These are phyloP conservation scores for Pulicaria dysenterica DNA, from an alignment of 129 eudicot genomes.

Conservation along the genomic window DNA sequence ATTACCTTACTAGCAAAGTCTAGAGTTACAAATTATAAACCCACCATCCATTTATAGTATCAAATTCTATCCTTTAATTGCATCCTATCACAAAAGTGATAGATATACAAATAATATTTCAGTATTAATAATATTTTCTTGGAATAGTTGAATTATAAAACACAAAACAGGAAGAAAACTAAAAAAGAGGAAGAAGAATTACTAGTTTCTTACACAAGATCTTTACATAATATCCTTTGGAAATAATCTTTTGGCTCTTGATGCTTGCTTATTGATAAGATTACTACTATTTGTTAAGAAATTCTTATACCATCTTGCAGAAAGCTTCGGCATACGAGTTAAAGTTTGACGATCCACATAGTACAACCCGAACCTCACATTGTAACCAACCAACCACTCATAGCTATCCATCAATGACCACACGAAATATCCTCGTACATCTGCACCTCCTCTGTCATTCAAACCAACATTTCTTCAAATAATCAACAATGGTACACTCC, in stretches of 20 bases:
- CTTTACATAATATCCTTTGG: slow-evolving; percentile 10
- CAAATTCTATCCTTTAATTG: background rate
- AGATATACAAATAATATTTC: background rate
- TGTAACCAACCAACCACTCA: slow-evolving; percentile 71
- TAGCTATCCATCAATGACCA: slow-evolving; percentile 87
- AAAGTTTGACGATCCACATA: slow-evolving; percentile 55
- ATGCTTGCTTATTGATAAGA: slow-evolving; percentile 16
- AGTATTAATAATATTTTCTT: background rate
- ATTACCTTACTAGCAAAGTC: background rate
- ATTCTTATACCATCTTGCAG: slow-evolving; percentile 68
- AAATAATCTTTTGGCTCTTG: slow-evolving; percentile 7
- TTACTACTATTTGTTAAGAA: slow-evolving; percentile 47
- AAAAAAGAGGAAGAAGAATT: background rate
- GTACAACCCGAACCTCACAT: slow-evolving; percentile 55
- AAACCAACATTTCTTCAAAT: slow-evolving; percentile 5
- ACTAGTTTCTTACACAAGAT: background rate
- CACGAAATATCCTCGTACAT: slow-evolving; percentile 79
- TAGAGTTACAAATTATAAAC: background rate
- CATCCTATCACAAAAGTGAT: background rate
- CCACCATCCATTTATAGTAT: background rate
- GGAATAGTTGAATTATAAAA: background rate
- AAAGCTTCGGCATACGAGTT: slow-evolving; percentile 59
- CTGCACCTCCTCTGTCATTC: slow-evolving; percentile 61
- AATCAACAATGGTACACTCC: background rate
- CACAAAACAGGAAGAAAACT: background rate